Base-by-base conservation (phyloP, 805 yeast genomes). In the Cyberlindnera samutprakarnensis region DNA sequence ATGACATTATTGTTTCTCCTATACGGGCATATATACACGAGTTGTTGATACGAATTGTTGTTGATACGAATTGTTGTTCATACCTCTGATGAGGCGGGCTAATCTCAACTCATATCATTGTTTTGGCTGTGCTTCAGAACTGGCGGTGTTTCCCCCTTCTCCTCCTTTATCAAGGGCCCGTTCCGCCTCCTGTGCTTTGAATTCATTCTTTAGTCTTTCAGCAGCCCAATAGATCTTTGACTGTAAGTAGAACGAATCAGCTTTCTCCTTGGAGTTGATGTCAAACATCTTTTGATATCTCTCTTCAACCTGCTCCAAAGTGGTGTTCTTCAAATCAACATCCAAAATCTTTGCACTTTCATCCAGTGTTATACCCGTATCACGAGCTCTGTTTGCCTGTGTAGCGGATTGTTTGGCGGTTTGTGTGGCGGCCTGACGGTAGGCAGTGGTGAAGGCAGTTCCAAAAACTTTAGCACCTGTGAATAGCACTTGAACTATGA, bases 401-500 rank as follows among this genome's bases (percentile, higher is more conserved):
- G 66, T 57, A 6, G 76, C 70, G 14, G 81, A 66, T 44, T 75
- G 75, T 18, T 84, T 72, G 2, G 90, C 86, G n/a, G 94, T 77
- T 33, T 88, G 88, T 32, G 90, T 84, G 13, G 97, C 96, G 2
- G 95, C 94, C 62, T 92, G 97, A 51, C 79, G 82, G 68, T 90
- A 92, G 0, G 98, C 97, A 56, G 87, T 95, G n/a, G 86, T 70
- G 56, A 92, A 92, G 0, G 98, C 98, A 47, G 84, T 75, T 36
- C 97, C 96, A 53, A 92, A 87, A 19, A 90, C 97, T 46, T 85
- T 79, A 5, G 96, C 94, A 36, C 97, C 97, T 8, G 97, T 88
- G 51, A 88, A 73, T 30, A 87, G 70, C 42, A 92, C 95, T 59
- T 84, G 90, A 43, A 84, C 85, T 34, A 90, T 53, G 36, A 94